Base-by-base conservation (phyloP, 2,329 filamentous ascomycete species). In the Pestalotiopsis fici region DNA sequence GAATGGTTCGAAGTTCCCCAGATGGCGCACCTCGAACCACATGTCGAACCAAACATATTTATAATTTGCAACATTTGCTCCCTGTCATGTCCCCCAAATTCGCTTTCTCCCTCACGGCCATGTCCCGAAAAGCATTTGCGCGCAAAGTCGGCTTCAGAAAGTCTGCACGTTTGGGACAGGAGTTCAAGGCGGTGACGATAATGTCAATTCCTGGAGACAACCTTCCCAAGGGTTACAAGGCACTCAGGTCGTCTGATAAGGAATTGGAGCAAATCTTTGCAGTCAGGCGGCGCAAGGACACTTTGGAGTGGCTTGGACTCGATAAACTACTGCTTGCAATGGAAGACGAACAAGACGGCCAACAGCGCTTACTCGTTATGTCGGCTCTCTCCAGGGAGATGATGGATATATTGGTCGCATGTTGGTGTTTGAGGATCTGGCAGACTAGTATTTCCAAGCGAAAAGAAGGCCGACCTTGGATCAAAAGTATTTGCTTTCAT, bases 1-100 rank as follows among this genome's bases (percentile, higher is more conserved):
- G 69, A 50, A 66, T 63, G 31, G 68, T 74, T 23, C 69, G 69
- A 27, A 66, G 64, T 13, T 68, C 27, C 35, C 13, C 69, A 7
- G 63, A 59, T 28, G 71, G 66, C 12, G 67, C 57, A 37, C 72
- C 73, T 18, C 66, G 70, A 15, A 54, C 69, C 5, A 67, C 65
- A 25, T 66, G 67, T 7, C 74, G 72, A 43, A 68, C 55, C 37
- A 64, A 65, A 4, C 69, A 68, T 47, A 66, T 74, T 50, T 75
- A 72, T 66, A 70, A 73, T 31, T 67, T 75, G 35, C 71, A 68
- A 67, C 72, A 73, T 55, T 60, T 73, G 67, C 72, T 71, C 2
- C 68, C 70, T 1, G 61, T 73, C 5, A 59, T 72, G 3, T 72
- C 72, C 7, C 68, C 71, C 6, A 71, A 68, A 2, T 74, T 69